Evolutionary conservation across 2,329 filamentous ascomycete species (phyloP), one percentile per base, ranked within the genome.

Genomic region (Purpureocillium lavendulum): DNA sequence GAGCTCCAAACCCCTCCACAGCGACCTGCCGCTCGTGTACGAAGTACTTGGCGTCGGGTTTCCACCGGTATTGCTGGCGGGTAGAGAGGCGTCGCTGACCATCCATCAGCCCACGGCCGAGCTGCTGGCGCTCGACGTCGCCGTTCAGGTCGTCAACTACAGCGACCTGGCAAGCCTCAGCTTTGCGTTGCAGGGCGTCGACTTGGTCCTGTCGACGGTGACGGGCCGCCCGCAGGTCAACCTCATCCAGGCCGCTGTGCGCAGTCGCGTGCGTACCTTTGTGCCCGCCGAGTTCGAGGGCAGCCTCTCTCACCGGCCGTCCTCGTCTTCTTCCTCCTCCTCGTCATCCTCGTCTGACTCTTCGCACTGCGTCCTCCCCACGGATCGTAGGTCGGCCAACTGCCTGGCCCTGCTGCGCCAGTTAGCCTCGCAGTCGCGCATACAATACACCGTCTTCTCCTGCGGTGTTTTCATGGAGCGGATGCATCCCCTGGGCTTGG

Each of bases 221-320:
- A 74, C 73, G 2, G 82, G 81, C 4, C 62, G 61, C 14, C 67
- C 79, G 24, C 84, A 88, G 54, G 67, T 87, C 33, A 76, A 77
- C 44, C 71, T 88, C 26, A 87, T 88, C 56, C 77, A 83, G 49
- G 83, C 84, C 2, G 82, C 84, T 1, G 74, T 79, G 13, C 65
- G 70, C 37, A 75, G 73, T 14, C 69, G 75, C 14, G 83, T 88
- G 2, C 71, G 74, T 13, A 71, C 77, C 29, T 88, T 88, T 52
- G 78, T 85, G 4, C 83, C 84, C 1, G 82, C 83, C 7, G 84
- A 87, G 50, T 88, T 87, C 49, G 82, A 87, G 61, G 84, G 84
- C 2, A 66, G 67, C 26, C 66, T 83, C 13, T 59, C 61, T 14
- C 66, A 73, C 33, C 69, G 82, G 36, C 69, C 73, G 1, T 51